Base-by-base conservation (phyloP, 2,329 filamentous ascomycete genomes). In the Cladophialophora carrionii region DNA sequence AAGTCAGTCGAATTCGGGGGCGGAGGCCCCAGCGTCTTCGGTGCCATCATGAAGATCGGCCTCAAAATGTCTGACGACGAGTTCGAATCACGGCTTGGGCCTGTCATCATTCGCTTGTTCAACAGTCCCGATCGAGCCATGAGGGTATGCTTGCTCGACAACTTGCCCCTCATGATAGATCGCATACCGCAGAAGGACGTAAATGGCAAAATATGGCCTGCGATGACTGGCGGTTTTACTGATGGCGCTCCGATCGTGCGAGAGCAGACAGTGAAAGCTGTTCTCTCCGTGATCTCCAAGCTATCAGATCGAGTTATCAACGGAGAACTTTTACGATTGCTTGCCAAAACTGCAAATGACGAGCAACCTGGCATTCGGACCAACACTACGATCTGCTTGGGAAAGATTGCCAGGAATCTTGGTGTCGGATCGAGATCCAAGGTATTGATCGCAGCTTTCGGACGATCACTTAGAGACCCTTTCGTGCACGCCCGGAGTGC, bases 1-100 rank as follows among this genome's bases (percentile, higher is more conserved):
- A 99, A 98, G 75, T 96, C 93, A 0, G 92, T 98, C n/a, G 95
- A 99, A 74, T 99, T 97, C 76, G 95, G 95, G 7, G 95, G 94
- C 10, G 95, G 95, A 31, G 95, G 95, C 0, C 91, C 94, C 0
- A 96, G 96, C 74, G 93, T 96, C 0, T 90, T 99, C 65, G 81
- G 84, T 0, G 88, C 96, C 1, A 91, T 96, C 48, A 87, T 98
- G 82, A 96, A 96, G 74, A 97, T 99, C 71, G 88, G 92, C 3
- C 82, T 88, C 6, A 98, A 96, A 74, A 81, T 99, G 48, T 87
- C 90, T 2, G 89, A 89, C 66, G 95, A 98, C 9, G 95, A 99
- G 76, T 99, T 96, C 75, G 90, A 96, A 53, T 76, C 85, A 7
- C 90, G 88, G 67, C 86, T 99, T 61, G 92, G 89, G 0, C 95